Evolutionary conservation across 163 green algal genomes (phyloP), one percentile per base, ranked within the genome.

Genomic region (Scenedesmus sp.): DNA sequence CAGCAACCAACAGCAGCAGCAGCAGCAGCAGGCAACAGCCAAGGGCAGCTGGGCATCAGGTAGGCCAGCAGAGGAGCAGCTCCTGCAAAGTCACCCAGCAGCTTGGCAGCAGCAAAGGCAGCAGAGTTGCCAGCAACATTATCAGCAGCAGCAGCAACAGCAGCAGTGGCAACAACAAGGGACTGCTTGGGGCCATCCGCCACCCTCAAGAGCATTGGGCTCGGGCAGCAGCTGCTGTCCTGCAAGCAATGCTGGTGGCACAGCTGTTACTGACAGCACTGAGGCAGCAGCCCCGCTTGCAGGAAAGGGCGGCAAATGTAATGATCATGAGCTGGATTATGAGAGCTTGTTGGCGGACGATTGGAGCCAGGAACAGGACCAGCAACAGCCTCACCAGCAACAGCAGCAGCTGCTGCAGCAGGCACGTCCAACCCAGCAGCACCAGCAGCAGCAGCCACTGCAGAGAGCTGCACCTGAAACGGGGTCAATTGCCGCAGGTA

Each of bases 401-500:
- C 84, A 81, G 59, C 84, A 89, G 64, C 64, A 82, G 85, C 85
- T 83, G 62, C 2, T 26, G 82, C 52, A 9, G 20, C 13, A 10
- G 82, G 2, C 46, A 46, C 7, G 55, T 87, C 46, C 62, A 52
- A 1, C 15, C 82, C 82, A 79, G 23, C 57, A 77, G 8, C 5
- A 77, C 9, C 57, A 16, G 15, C 59, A 88, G 59, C 86, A 84
- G 18, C 46, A 56, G 66, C 85, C 23, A 52, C n/a, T 62, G 59
- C 59, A 89, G 4, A 55, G 59, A 64, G 62, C 62, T 34, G 7
- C 15, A 15, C 5, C 3, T 13, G 1, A 4, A 79, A 6, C 70
- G 46, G 4, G 4, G 70, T 23, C 23, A 52, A 23, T 5, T 52
- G 70, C 23, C 46, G 70, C 70, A 79, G 23, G 70, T 52, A n/a